Base-by-base conservation (phyloP, 1,284 basidiomycete genomes). In the Leccinum glutinopallens region DNA sequence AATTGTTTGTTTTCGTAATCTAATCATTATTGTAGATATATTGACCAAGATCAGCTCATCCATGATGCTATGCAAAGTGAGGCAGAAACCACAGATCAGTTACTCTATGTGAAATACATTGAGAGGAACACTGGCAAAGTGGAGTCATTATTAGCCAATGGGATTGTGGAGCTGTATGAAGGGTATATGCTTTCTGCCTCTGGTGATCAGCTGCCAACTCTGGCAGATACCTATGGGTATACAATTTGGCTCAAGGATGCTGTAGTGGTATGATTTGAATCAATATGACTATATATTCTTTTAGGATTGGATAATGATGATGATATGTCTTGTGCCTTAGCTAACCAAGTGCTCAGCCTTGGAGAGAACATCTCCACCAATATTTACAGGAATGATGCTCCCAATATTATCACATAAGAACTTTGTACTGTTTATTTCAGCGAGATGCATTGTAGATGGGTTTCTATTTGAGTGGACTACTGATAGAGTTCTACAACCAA, bases 11-110 rank as follows among this genome's bases (percentile, higher is more conserved):
- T 54, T n/a, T 12, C 46, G 25, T 61, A 8, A 56, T 53, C 53
- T 69, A 25, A 64, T 60, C 49, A 35, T 25, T 33, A 10, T 39
- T n/a, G 8, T 63, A 90, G 89, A 49, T 91, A 91, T 70, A 88
- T 92, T 69, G 87, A 90, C 68, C 88, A 91, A 71, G 87, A 84
- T 66, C 83, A 87, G 62, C 87, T 88, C 57, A 80, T 91, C 15
- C 76, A 87, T 46, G 84, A 87, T 64, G 80, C 81, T n/a, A 83
- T 81, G 58, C 80, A 76, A 58, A 81, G 80, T 51, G 77, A 74
- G 60, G 77, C 77, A 19, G 87, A 87, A 65, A 77, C 81, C 29
- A 84, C 84, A 67, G 86, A 90, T 67, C 74, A 84, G 61, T 79
- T 84, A 63, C 77, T 87, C 12, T 91, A 90, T 70, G 73, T 78